Conservation (phyloP, 257 asterid genomes). For the Solanum pinnatisectum region DNA sequence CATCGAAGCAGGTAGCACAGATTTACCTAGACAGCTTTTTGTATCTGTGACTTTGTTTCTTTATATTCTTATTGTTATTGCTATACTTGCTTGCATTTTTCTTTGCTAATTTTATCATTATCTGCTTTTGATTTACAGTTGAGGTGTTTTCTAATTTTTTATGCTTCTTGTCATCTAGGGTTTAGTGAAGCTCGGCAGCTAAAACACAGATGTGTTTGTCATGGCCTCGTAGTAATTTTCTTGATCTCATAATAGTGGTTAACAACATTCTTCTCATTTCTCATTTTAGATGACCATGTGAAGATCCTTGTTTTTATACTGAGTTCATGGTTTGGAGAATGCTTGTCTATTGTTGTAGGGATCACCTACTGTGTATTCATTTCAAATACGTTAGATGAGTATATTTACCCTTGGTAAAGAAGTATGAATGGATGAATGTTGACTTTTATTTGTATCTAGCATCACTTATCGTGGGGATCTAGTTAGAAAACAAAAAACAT, state of each 20-base stretch:
- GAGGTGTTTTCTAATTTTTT: constrained; percentile 31
- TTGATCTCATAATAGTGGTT: constrained; percentile 28
- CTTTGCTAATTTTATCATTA: background rate
- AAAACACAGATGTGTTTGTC: constrained; percentile 51
- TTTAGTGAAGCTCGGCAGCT: constrained; percentile 73
- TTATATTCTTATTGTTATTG: constrained; percentile 3
- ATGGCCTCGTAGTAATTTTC: constrained; percentile 55
- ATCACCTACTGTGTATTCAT: background rate
- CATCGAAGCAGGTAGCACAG: constrained; percentile 68
- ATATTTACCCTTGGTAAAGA: background rate
- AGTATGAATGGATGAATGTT: background rate
- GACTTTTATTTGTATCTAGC: background rate
- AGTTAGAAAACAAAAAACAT: background rate
- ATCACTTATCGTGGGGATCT: background rate
- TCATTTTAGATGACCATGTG: background rate
- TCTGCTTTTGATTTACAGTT: constrained; percentile 5
- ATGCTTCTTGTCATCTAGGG: constrained; percentile 55
- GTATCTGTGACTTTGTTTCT: constrained; percentile 5
- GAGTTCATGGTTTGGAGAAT: background rate
- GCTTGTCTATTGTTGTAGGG: background rate
- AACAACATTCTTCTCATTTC: background rate
- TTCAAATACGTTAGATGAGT: background rate
- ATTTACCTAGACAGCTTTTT: background rate
- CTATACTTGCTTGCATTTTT: constrained; percentile 1
- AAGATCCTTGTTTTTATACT: background rate